These are phyloP conservation scores for Eutypa lata DNA, from an alignment of 2,329 filamentous ascomycete species.

Conservation along the genomic window DNA sequence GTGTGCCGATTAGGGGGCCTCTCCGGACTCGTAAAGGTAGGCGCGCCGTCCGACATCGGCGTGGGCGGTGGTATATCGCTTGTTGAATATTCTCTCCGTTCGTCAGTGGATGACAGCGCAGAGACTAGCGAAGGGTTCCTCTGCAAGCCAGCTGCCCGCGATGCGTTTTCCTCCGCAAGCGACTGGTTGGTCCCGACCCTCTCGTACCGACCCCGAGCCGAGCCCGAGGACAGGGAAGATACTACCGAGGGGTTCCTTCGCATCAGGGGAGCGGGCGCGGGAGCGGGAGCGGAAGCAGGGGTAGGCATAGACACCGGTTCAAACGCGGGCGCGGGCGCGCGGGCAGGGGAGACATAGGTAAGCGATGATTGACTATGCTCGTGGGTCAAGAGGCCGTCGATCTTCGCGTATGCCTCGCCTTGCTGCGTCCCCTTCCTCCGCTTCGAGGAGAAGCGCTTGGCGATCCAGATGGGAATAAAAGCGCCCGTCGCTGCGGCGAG, in stretches of 20 bases:
- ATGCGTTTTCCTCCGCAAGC: neutral
- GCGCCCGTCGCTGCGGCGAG: neutral
- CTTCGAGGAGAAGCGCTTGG: neutral
- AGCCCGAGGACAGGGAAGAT: neutral
- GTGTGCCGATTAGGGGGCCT: neutral
- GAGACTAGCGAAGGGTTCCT: neutral
- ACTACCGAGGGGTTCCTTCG: neutral
- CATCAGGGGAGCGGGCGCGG: neutral
- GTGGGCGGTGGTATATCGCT: neutral
- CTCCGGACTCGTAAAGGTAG: neutral
- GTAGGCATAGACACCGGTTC: no score
- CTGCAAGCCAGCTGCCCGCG: neutral
- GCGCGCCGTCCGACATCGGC: neutral
- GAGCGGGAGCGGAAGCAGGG: neutral
- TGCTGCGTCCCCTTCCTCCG: neutral
- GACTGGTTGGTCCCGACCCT: neutral
- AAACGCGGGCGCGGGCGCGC: neutral
- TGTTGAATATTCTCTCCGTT: neutral
- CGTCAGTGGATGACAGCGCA: neutral
- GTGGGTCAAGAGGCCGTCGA: neutral
- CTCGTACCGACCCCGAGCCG: neutral
- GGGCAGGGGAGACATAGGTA: neutral
- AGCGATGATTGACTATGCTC: neutral
- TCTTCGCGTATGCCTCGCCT: neutral
- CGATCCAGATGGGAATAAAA: constrained; percentile 1